phyloP scores from a whole-genome alignment of 768 basidiomycete genomes.

The Lactarius hatsudake region DNA sequence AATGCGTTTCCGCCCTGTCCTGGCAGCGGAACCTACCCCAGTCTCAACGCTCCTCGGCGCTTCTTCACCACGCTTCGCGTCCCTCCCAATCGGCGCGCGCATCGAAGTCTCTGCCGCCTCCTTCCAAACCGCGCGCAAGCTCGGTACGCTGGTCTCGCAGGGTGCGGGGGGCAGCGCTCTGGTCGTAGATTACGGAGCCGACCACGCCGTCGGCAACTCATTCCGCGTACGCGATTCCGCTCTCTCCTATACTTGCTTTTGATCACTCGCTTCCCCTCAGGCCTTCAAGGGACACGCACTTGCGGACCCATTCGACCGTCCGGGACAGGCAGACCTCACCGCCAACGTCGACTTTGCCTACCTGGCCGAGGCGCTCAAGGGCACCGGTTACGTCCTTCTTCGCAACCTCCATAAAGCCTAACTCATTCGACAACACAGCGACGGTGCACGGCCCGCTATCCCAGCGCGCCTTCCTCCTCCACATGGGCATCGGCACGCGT shows the following conservation, averaged over 20 bases:
- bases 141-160: conserved; percentile 54
- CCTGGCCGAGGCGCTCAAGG: conserved; percentile 70
- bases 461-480: conserved; percentile 74
- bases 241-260: background rate
- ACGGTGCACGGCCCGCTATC: conserved; percentile 63
- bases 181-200: conserved; percentile 87
- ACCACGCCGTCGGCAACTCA: conserved; percentile 63
- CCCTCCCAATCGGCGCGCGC: conserved; percentile 63
- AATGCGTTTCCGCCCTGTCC: conserved; percentile 56
- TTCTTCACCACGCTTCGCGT: conserved; percentile 67
- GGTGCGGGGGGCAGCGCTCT: conserved; percentile 49
- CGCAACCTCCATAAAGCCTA: background rate
- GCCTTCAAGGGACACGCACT: conserved; percentile 88
- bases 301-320: conserved; percentile 78
- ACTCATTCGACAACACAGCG: conserved; percentile 32
- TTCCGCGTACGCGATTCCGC: conserved; percentile 63
- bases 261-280: conserved; percentile 40
- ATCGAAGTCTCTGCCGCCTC: conserved; percentile 79
- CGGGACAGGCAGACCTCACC: conserved; percentile 89
- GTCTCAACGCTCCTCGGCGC: conserved; percentile 54
- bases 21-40: conserved; percentile 57
- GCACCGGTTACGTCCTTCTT: conserved; percentile 53
- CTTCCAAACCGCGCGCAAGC: conserved; percentile 61
- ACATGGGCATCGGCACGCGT: conserved; percentile 72
- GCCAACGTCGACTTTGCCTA: conserved; percentile 97